Evolutionary conservation across 768 basidiomycete genomes (phyloP).

Genomic region (Phaeotremella skinneri): DNA sequence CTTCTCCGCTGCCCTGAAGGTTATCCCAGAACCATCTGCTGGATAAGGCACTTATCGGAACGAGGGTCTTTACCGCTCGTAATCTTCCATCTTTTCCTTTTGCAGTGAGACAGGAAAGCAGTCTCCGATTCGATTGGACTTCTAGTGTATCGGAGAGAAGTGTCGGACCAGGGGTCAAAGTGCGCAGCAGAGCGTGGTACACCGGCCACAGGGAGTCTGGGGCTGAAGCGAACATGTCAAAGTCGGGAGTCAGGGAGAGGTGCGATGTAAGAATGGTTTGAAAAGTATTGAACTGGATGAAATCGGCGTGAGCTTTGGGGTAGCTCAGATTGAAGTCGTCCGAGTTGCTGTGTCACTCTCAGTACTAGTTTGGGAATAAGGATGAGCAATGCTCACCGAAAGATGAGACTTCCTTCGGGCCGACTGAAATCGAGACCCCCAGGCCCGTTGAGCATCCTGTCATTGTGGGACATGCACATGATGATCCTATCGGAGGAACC

Average conservation of each 20-base stretch:
- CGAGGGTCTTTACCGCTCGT: slow-evolving; percentile 19
- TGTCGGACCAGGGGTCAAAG: slow-evolving; percentile 29
- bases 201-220: slow-evolving; percentile 18
- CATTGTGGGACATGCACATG: slow-evolving; percentile 45
- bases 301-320: slow-evolving; percentile 8
- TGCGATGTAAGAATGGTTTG: slow-evolving; percentile 31
- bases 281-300: slow-evolving; percentile 7
- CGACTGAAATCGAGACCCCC: slow-evolving; percentile 31
- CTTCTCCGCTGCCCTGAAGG: slow-evolving; percentile 19
- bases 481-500: slow-evolving; percentile 26
- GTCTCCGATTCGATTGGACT: slow-evolving; percentile 10
- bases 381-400: slow-evolving; percentile 22
- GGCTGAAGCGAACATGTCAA: slow-evolving; percentile 43
- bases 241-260: slow-evolving; percentile 33
- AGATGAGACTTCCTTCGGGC: slow-evolving; percentile 26
- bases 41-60: slow-evolving; percentile 14
- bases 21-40: slow-evolving; percentile 36
- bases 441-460: slow-evolving; percentile 41
- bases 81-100: slow-evolving; percentile 7
- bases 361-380: neutral
- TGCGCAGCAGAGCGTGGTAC: slow-evolving; percentile 38
- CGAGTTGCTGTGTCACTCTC: slow-evolving; percentile 23
- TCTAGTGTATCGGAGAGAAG: slow-evolving; percentile 33
- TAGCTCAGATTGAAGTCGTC: slow-evolving; percentile 35
- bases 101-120: slow-evolving; percentile 15